These are phyloP conservation scores for Rosa persica DNA, from an alignment of 306 rosid genomes.

Conservation along the genomic window DNA sequence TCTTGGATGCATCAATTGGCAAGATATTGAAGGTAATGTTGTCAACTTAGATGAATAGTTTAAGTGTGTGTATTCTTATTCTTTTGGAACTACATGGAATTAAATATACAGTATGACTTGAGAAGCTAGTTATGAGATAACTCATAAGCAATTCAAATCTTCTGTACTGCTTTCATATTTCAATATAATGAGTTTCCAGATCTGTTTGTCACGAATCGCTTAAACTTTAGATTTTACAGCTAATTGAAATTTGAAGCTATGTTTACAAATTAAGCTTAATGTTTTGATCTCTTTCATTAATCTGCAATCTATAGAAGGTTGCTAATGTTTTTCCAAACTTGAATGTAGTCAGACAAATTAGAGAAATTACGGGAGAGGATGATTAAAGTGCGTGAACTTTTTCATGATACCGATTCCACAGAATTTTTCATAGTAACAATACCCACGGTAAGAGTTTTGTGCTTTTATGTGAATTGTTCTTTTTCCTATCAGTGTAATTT, in stretches of 20 bases:
- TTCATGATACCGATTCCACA: slow-evolving; percentile 79
- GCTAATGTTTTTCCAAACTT: slow-evolving; percentile 23
- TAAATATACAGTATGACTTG: neutral
- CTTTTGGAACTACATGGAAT: neutral
- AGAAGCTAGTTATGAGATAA: neutral
- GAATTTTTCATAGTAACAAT: slow-evolving; percentile 95
- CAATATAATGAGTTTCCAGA: neutral
- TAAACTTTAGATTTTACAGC: slow-evolving; percentile 6
- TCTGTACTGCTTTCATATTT: neutral
- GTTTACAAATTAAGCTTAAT: slow-evolving; percentile 41
- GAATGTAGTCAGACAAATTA: slow-evolving; percentile 71
- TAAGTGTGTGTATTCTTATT: neutral
- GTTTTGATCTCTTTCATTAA: slow-evolving; percentile 20
- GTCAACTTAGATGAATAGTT: slow-evolving; percentile 13
- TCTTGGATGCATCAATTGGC: slow-evolving; percentile 93
- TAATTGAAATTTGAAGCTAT: slow-evolving; percentile 24
- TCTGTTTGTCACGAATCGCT: neutral
- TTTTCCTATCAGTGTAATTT: slow-evolving; percentile 5
- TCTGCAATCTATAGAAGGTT: slow-evolving; percentile 13
- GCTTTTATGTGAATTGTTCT: neutral
- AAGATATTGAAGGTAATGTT: slow-evolving; percentile 74
- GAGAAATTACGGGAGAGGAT: slow-evolving; percentile 90
- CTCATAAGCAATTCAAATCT: neutral
- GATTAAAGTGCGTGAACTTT: slow-evolving; percentile 95
- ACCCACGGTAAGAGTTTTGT: slow-evolving; percentile 65